These are phyloP conservation scores for Penicillium sp. DNA, from an alignment of 2,329 filamentous ascomycete species.

Conservation along the genomic window DNA sequence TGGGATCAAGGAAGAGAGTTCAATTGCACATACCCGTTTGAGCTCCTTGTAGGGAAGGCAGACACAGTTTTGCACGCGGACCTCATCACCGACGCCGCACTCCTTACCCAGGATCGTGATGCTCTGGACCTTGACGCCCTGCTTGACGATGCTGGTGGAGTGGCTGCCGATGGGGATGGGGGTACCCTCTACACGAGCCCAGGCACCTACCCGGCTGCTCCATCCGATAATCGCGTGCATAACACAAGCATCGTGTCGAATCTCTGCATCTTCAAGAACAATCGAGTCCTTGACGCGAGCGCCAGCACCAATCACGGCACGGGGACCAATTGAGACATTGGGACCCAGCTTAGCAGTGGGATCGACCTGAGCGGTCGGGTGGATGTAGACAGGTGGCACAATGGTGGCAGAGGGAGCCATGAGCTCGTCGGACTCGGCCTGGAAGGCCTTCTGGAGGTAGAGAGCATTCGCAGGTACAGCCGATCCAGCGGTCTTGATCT, in stretches of 20 bases:
- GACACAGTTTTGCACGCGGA: slow-evolving; percentile 94
- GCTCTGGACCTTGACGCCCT: slow-evolving; percentile 96
- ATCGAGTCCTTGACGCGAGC: slow-evolving; percentile 93
- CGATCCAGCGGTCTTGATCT: slow-evolving; percentile 98
- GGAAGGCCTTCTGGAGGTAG: slow-evolving; percentile 90
- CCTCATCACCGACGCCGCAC: slow-evolving; percentile 86
- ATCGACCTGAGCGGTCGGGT: slow-evolving; percentile 83
- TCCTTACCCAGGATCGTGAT: slow-evolving; percentile 98
- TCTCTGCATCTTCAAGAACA: slow-evolving; percentile 87
- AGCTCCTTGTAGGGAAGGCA: slow-evolving; percentile 97
- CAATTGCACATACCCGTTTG: slow-evolving; percentile 67
- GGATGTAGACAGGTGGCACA: slow-evolving; percentile 88
- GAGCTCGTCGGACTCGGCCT: slow-evolving; percentile 74
- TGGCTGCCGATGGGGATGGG: slow-evolving; percentile 83
- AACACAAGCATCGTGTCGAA: slow-evolving; percentile 94
- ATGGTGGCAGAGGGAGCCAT: slow-evolving; percentile 79
- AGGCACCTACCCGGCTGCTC: slow-evolving; percentile 93
- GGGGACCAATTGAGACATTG: slow-evolving; percentile 93
- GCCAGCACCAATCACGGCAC: slow-evolving; percentile 75
- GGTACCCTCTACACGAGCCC: slow-evolving; percentile 94
- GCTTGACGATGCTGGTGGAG: slow-evolving; percentile 91
- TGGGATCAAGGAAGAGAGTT: background rate
- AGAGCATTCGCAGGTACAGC: slow-evolving; percentile 94
- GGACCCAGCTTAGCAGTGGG: slow-evolving; percentile 94
- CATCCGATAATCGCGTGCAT: slow-evolving; percentile 96